These are phyloP conservation scores for Candida corydali DNA, from an alignment of 805 yeast genomes.

Conservation along the genomic window DNA sequence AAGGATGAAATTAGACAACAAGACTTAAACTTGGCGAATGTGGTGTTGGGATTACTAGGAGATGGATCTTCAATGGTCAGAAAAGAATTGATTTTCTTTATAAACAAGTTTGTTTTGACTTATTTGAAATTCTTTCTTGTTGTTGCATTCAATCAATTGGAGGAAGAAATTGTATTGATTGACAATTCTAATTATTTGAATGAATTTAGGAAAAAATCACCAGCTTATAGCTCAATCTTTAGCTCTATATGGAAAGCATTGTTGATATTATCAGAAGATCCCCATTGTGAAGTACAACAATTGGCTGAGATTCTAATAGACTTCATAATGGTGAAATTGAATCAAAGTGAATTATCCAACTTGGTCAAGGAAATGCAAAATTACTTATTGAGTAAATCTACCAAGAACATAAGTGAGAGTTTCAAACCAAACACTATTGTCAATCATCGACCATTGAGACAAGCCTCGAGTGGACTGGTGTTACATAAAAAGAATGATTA, in stretches of 20 bases:
- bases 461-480: slow-evolving; percentile 18
- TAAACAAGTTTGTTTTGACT: slow-evolving; percentile 67
- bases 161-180: slow-evolving; percentile 67
- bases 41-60: slow-evolving; percentile 61
- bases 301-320: slow-evolving; percentile 75
- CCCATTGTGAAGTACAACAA: slow-evolving; percentile 73
- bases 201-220: slow-evolving; percentile 60
- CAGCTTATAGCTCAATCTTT: slow-evolving; percentile 85
- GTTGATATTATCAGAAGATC: slow-evolving; percentile 78
- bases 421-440: slow-evolving; percentile 27
- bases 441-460: slow-evolving; percentile 32
- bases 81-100: slow-evolving; percentile 74
- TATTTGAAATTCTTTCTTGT: slow-evolving; percentile 75
- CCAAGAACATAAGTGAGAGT: slow-evolving; percentile 35
- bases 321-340: slow-evolving; percentile 58
- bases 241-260: slow-evolving; percentile 85
- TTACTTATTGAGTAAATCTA: slow-evolving; percentile 50
- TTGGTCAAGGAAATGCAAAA: slow-evolving; percentile 65
- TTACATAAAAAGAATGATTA: slow-evolving; percentile 20
- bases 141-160: slow-evolving; percentile 79
- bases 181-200: slow-evolving; percentile 60
- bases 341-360: slow-evolving; percentile 61
- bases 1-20: slow-evolving; percentile 55
- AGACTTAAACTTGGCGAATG: slow-evolving; percentile 66
- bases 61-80: slow-evolving; percentile 91